phyloP scores from a whole-genome alignment of 2,329 filamentous ascomycete genomes.

The Penicillium sp. region DNA sequence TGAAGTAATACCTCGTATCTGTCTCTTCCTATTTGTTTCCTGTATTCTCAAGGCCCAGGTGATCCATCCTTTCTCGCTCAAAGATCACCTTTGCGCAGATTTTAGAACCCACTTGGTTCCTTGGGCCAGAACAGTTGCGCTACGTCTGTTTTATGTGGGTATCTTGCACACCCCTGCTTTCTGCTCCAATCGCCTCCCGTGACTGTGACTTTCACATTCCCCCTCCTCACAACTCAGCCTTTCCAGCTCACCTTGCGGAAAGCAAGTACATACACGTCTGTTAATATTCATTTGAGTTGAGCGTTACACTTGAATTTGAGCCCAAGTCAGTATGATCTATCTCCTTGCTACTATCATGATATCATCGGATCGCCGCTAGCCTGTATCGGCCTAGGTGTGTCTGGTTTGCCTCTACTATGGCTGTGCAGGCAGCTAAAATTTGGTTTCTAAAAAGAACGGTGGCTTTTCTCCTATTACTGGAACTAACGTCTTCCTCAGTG shows the following conservation, averaged over 20 bases:
- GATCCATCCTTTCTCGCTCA: slow-evolving; percentile 7
- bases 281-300: background rate
- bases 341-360: background rate
- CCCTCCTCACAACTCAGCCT: slow-evolving; percentile 5
- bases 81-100: slow-evolving; percentile 10
- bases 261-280: background rate
- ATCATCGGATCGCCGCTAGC: slow-evolving; percentile 1
- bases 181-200: slow-evolving; percentile 10
- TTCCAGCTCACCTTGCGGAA: slow-evolving; percentile 1
- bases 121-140: slow-evolving; percentile 4
- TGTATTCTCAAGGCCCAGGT: background rate
- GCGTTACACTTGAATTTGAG: background rate
- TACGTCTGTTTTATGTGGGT: slow-evolving; percentile 12
- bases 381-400: background rate
- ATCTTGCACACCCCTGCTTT: slow-evolving; percentile 7
- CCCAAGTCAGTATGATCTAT: slow-evolving; percentile 12
- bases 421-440: slow-evolving; percentile 4
- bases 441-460: background rate
- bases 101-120: slow-evolving; percentile 13
- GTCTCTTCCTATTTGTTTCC: background rate
- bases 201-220: slow-evolving; percentile 8
- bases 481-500: slow-evolving; percentile 10
- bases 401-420: background rate
- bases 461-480: background rate
- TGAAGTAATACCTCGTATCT: background rate